Percentiles rank a stretch among this genome's conserved stretches.
phyloP scores from a whole-genome alignment of 108 stramenopile genomes.

The Discostella pseudostelligera region DNA sequence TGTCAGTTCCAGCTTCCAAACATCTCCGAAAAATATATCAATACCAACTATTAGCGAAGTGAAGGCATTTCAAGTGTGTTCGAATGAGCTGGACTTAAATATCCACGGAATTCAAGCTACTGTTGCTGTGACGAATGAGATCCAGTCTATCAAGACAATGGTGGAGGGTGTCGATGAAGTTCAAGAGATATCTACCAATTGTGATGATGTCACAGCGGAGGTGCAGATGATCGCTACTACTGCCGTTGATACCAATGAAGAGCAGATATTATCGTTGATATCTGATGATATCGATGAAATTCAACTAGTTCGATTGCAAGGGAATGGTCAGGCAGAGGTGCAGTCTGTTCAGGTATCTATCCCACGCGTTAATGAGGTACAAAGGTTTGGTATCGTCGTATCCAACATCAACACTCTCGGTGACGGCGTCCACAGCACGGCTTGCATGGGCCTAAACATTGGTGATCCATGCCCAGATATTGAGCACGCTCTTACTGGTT shows the following conservation, averaged over 20 bases:
- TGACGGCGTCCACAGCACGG: conserved; percentile 35
- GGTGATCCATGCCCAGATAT: conserved; percentile 54
- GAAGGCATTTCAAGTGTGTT: conserved; percentile 41
- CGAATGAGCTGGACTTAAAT: conserved; percentile 41
- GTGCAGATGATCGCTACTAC: conserved; percentile 82
- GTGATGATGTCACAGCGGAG: conserved; percentile 72
- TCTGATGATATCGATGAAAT: conserved; percentile 77
- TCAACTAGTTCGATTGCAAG: conserved; percentile 58
- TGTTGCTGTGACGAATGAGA: conserved; percentile 78
- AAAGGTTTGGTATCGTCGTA: conserved; percentile 55
- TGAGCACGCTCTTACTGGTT: conserved; percentile 50
- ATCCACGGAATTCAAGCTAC: conserved; percentile 66
- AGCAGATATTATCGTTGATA: conserved; percentile 59
- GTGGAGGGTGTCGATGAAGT: conserved; percentile 83
- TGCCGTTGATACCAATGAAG: conserved; percentile 74
- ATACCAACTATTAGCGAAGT: conserved; percentile 54
- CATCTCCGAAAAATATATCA: conserved; percentile 24
- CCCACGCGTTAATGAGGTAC: conserved; percentile 64
- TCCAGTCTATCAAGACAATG: conserved; percentile 63
- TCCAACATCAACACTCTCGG: conserved; percentile 52
- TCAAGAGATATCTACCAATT: conserved; percentile 77
- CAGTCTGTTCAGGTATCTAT: conserved; percentile 66
- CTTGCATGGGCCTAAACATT: conserved; percentile 46
- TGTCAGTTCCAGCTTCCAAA: conserved; percentile 44
- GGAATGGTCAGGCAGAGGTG: conserved; percentile 57